Evolutionary conservation across 805 yeast genomes (phyloP).

Genomic region (Monosporozyma solicola): DNA sequence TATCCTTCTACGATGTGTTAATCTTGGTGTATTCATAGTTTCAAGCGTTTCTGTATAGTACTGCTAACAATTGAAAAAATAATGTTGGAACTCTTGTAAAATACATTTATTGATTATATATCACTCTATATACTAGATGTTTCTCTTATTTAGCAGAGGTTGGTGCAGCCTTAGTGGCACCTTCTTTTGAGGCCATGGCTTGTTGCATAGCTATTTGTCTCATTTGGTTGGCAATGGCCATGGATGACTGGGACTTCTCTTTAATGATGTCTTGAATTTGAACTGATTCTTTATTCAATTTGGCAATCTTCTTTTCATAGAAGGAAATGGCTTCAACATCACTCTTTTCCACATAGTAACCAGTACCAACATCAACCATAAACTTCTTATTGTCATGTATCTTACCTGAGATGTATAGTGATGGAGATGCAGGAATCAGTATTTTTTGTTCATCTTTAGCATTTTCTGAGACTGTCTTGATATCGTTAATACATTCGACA

Average conservation of each 20-base stretch:
- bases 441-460: constrained; percentile 42
- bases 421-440: constrained; percentile 80
- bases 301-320: constrained; percentile 63
- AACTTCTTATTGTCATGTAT: constrained; percentile 56
- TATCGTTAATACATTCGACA: constrained; percentile 67
- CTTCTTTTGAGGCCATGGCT: constrained; percentile 9
- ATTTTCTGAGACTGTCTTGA: constrained; percentile 41
- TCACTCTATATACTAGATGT: not conserved
- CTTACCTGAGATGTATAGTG: constrained; percentile 83
- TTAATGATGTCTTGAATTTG: constrained; percentile 68
- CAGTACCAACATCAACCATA: constrained; percentile 93
- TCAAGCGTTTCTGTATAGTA: not conserved
- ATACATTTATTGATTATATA: not conserved
- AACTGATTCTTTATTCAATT: constrained; percentile 61
- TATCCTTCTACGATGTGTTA: not conserved
- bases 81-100: not conserved
- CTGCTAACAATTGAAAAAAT: not conserved
- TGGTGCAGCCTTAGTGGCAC: not conserved
- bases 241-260: constrained; percentile 50
- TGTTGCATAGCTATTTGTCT: constrained; percentile 22
- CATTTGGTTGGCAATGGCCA: constrained; percentile 26
- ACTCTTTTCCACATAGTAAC: constrained; percentile 80
- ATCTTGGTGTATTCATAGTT: not conserved
- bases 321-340: constrained; percentile 59
- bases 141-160: not conserved